A percentile compares a stretch with the other conserved stretches of the same genome.
These are phyloP conservation scores for Annulohypoxylon moriforme DNA, from an alignment of 495 filamentous ascomycete genomes.

Conservation along the genomic window DNA sequence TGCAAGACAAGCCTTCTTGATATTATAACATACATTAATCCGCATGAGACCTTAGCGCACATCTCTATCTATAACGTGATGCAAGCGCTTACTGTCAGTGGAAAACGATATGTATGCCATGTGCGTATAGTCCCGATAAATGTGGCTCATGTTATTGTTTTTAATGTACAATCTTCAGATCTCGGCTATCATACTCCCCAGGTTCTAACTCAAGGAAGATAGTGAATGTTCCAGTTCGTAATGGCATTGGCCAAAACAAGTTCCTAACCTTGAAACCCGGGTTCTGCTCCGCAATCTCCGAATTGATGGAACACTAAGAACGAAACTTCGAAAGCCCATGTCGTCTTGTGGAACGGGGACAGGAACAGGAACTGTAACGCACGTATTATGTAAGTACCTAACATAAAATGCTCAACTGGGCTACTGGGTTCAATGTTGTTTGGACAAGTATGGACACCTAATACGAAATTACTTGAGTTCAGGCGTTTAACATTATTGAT, in stretches of 20 bases:
- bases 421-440: too few species aligned
- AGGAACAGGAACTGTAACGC: constrained; percentile 3
- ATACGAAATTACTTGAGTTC: too few species aligned
- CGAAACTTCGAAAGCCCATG: background rate
- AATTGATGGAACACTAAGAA: constrained; percentile 7
- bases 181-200: background rate
- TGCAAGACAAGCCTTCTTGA: constrained; percentile 5
- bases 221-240: background rate
- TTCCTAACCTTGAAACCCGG: background rate
- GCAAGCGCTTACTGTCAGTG: constrained; percentile 3
- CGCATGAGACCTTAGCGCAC: constrained; percentile 21
- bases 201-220: background rate
- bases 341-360: background rate
- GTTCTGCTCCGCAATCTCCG: constrained; percentile 11
- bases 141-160: background rate
- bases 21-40: background rate
- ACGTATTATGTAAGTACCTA: constrained; percentile 8
- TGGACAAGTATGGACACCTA: too few species aligned
- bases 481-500: too few species aligned
- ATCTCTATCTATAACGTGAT: constrained; percentile 11
- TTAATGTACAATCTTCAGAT: background rate
- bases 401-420: background rate
- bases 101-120: background rate
- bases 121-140: background rate
- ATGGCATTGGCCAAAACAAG: constrained; percentile 1